Base-by-base conservation (phyloP, 805 yeast species). In the Torulaspora maleeae region DNA sequence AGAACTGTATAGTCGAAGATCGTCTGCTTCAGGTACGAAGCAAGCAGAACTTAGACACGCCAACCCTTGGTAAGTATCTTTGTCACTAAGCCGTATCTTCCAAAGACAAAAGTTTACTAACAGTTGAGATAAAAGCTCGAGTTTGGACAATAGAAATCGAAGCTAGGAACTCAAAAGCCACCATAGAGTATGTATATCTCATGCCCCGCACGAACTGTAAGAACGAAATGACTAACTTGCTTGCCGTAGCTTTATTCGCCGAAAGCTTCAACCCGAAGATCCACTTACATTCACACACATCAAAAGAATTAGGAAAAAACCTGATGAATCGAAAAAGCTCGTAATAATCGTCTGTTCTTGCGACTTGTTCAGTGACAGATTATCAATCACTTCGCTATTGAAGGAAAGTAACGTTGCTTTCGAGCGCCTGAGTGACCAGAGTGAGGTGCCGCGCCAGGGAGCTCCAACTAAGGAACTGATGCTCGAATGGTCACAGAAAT, bases 401-500 rank as follows among this genome's bases (percentile, higher is more conserved):
- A 36, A 43, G 2, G 34, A 43, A 2, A 27, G 27, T 27, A 43
- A 51, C 2, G 44, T 65, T 16, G 35, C 45, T 2, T 68, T 47
- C 38, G 22, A 49, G 5, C 51, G 54, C n/a, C 30, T 64, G 13
- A 52, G 37, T 16, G 39, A 35, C 24, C 33, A 51, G 20, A 48
- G 59, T 2, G 46, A 64, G 3, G 77, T 86, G 1, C 93, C 97
- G 0, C 56, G 56, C 20, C 72, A 71, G 45, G 74, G 77, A n/a
- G 95, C 97, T 0, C 71, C 75, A 4, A 79, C 87, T 3, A 85
- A 82, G 53, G 88, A 82, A n/a, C 63, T 79, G 12, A 75, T 83
- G 17, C 47, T 64, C 1, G 68, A 70, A 34, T 90, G 96, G 96
- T 76, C 89, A 2, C 45, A 63, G 3, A 53, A 68, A 13, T 77